Percentiles rank a stretch among this genome's conserved stretches.
phyloP scores from a whole-genome alignment of 345 rosid species.

The Linum usitatissimum region DNA sequence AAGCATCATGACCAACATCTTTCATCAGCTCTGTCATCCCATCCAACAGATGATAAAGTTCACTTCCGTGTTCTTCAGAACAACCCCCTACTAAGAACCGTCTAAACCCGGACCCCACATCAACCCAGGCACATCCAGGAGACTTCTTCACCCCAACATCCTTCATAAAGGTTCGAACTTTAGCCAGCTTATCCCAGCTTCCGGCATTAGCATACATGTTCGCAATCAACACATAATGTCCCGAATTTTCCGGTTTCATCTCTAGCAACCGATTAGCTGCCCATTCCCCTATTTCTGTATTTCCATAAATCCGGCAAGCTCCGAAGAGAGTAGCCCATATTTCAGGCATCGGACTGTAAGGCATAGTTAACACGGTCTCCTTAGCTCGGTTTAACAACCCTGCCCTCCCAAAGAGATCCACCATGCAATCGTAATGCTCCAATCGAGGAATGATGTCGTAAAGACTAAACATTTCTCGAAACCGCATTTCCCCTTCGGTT shows the following conservation, averaged over 20 bases:
- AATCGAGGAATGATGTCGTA: slow-evolving; percentile 38
- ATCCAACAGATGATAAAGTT: slow-evolving; percentile 43
- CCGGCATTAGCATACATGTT: slow-evolving; percentile 68
- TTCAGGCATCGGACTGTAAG: slow-evolving; percentile 40
- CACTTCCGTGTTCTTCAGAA: slow-evolving; percentile 28
- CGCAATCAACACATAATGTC: slow-evolving; percentile 62
- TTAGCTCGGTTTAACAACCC: slow-evolving; percentile 48
- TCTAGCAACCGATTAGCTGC: slow-evolving; percentile 60
- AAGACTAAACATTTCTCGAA: slow-evolving; percentile 32
- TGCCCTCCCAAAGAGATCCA: slow-evolving; percentile 70
- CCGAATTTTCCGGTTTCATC: slow-evolving; percentile 49
- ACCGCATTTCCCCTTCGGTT: slow-evolving; percentile 41
- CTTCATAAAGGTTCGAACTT: slow-evolving; percentile 60
- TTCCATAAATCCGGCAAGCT: slow-evolving; percentile 52
- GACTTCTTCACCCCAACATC: slow-evolving; percentile 55
- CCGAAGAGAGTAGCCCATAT: slow-evolving; percentile 66
- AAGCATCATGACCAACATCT: slow-evolving; percentile 18
- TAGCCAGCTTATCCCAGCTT: slow-evolving; percentile 50
- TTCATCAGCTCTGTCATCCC: slow-evolving; percentile 54
- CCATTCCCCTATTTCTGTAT: slow-evolving; percentile 60
- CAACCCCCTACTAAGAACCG: slow-evolving; percentile 54
- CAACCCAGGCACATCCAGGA: slow-evolving; percentile 71
- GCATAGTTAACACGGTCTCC: slow-evolving; percentile 45
- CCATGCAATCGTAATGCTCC: slow-evolving; percentile 69
- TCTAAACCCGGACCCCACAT: slow-evolving; percentile 39